Evolutionary conservation across 177 flowering plant genomes (phyloP).

Genomic region (Tripterygium wilfordii): DNA sequence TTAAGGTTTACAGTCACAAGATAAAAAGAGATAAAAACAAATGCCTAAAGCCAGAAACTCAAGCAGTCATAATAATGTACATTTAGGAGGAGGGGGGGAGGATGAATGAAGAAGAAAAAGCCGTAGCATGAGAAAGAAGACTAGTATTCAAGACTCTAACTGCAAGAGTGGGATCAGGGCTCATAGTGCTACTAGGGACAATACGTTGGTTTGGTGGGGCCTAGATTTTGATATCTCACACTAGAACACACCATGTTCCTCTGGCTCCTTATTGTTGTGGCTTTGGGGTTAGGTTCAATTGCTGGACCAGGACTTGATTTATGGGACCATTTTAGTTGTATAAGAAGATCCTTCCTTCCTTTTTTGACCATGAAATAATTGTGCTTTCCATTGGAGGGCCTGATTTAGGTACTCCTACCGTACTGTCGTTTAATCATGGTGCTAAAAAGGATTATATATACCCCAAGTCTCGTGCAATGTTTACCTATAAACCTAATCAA

Average conservation of each 20-base stretch:
- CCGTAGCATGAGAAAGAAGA: slow-evolving; percentile 7
- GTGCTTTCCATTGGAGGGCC: too few relatives aligned
- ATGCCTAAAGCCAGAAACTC: slow-evolving; percentile 1
- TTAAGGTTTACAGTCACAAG: slow-evolving; percentile 5
- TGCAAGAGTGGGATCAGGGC: not conserved
- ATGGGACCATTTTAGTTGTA: slow-evolving; percentile 13
- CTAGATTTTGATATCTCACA: too few relatives aligned
- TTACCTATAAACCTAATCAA: too few relatives aligned
- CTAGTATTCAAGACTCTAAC: not conserved
- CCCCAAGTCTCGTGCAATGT: too few relatives aligned
- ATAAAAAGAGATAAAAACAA: slow-evolving; percentile 1
- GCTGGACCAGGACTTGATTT: slow-evolving; percentile 1
- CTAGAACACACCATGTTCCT: too few relatives aligned
- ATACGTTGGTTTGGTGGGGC: not conserved
- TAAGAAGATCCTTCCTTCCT: slow-evolving; percentile 1
- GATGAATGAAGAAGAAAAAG: slow-evolving; percentile 11
- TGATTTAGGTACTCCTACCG: too few relatives aligned
- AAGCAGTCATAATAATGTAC: not conserved
- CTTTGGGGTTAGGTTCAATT: slow-evolving; percentile 11
- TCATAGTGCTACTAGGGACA: not conserved
- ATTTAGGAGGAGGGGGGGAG: not conserved
- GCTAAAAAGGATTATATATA: too few relatives aligned
- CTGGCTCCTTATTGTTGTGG: too few relatives aligned
- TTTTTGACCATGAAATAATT: too few relatives aligned
- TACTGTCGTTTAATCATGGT: too few relatives aligned